phyloP scores from a whole-genome alignment of 768 basidiomycete species.

The Boletus eberwhitei region DNA sequence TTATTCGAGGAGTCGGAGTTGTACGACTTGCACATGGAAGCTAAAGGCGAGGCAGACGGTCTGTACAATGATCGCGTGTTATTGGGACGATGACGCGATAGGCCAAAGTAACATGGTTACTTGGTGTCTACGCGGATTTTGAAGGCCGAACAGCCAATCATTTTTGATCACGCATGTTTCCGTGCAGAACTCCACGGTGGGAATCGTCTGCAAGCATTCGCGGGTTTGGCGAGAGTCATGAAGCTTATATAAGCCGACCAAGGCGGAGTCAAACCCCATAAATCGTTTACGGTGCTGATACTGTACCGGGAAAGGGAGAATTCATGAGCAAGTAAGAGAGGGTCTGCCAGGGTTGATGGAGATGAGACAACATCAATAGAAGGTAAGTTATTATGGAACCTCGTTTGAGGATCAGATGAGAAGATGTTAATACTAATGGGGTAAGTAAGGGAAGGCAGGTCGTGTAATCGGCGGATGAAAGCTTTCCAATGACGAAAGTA shows the following conservation, averaged over 20 bases:
- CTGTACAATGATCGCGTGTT: background rate
- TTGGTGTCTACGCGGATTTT: background rate
- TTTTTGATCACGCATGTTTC: no score
- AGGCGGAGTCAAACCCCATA: no score
- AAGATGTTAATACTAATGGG: slow-evolving; percentile 13
- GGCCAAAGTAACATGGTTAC: background rate
- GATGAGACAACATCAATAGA: background rate
- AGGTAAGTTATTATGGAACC: slow-evolving; percentile 18
- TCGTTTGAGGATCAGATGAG: slow-evolving; percentile 11
- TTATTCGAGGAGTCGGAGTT: no score
- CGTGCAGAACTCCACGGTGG: no score
- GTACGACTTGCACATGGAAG: no score
- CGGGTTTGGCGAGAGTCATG: no score
- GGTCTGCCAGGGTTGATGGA: slow-evolving; percentile 9
- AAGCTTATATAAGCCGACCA: no score
- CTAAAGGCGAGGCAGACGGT: background rate
- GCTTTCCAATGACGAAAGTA: slow-evolving; percentile 22
- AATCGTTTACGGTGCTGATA: no score
- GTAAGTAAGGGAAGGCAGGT: slow-evolving; percentile 8
- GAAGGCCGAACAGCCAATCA: background rate
- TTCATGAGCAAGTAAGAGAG: no score
- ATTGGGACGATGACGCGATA: background rate
- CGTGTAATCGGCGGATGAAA: slow-evolving; percentile 22
- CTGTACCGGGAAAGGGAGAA: no score
- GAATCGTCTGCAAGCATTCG: no score